Evolutionary conservation across 108 stramenopile species (phyloP), one percentile per base, ranked within the genome.

Genomic region (Aurantiochytrium sp.): DNA sequence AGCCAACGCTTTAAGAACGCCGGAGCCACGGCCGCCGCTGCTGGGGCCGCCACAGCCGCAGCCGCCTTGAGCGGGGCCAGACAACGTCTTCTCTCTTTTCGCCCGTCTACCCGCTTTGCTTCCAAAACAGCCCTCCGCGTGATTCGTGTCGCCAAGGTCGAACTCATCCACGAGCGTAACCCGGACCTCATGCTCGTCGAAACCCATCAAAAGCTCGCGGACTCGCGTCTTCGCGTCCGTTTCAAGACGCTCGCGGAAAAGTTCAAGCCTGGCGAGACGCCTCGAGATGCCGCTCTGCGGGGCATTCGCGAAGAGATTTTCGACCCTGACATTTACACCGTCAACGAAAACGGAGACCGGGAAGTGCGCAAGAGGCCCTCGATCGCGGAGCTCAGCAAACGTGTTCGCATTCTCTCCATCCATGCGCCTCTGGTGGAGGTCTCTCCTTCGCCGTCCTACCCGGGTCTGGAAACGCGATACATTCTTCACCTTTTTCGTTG

Each of bases 391-490:
- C 28, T 53, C 10, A 83, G 49, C 18, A 28, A 42, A 23, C 6
- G 35, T 8, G 23, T 83, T 12, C 6, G 51, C 10, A 53, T 83
- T 23, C 51, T 83, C n/a, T 53, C 76, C 10, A 53, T 53, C n/a
- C 76, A 83, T 12, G 6, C 76, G 6, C 76, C 76, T 8, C n/a
- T 53, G 6, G 76, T 83, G 10, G 76, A 83, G 51, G 51, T 53
- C 6, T 53, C 51, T 0, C 45, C n/a, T 43, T 83, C 76, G n/a
- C 76, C 76, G 16, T 83, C 76, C 6, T 83, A 53, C 4, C 76
- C 76, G n/a, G 76, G 76, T 23, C 76, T 83, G 10, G 76, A 83
- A 45, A 83, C 76, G 8, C 76, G 76, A 14, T 83, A 83, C 51
- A 47, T 53, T 45, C 51, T 83, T 18, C 76, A 83, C 51, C 18